Conservation (phyloP, 306 rosid species). For the Cucurbita maxima region DNA sequence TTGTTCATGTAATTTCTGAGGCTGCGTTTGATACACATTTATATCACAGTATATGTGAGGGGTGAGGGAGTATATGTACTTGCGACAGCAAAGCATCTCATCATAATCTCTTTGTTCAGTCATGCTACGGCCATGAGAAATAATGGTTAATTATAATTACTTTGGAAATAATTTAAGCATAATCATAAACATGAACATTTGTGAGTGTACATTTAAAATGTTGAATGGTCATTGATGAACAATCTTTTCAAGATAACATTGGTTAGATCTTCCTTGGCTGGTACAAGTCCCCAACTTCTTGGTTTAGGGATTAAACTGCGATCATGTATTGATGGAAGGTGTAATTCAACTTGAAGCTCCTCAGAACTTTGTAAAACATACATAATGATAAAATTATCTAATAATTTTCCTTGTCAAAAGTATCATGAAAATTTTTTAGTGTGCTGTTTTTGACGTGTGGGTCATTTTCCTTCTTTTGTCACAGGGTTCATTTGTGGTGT, state of each 20-base stretch:
- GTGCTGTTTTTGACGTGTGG: not conserved
- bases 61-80: not conserved
- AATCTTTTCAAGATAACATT: not conserved
- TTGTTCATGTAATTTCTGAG: not conserved
- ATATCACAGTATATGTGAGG: not conserved
- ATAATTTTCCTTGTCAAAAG: not conserved
- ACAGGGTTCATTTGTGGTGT: not conserved
- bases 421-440: not conserved
- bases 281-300: not conserved
- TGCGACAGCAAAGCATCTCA: not conserved
- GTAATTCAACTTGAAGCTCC: not conserved
- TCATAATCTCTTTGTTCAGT: not conserved
- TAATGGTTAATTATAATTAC: not conserved
- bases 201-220: not conserved
- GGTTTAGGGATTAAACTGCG: not conserved
- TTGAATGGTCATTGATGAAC: not conserved
- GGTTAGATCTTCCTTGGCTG: not conserved
- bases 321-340: not conserved
- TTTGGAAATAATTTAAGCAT: not conserved
- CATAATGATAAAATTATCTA: not conserved
- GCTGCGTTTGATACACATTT: not conserved
- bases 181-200: not conserved
- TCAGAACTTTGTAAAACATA: not conserved
- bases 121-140: not conserved
- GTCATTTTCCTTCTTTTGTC: too few relatives aligned